Percentiles rank a stretch among this genome's conserved stretches.
Evolutionary conservation across 208 protist genomes (phyloP).

Genomic region (Trypanosoma boissoni): DNA sequence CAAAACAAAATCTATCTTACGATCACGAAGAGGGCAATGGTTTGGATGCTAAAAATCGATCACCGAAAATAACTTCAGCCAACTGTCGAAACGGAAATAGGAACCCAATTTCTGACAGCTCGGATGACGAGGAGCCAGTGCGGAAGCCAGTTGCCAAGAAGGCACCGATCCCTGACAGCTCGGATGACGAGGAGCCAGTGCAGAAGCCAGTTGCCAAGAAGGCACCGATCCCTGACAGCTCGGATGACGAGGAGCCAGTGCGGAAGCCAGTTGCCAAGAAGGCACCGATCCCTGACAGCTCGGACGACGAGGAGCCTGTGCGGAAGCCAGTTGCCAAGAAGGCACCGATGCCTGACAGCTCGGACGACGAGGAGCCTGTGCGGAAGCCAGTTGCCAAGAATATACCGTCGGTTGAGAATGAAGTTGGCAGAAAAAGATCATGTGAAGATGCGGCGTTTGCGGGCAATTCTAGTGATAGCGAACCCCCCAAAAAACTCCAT

Average conservation of each 20-base stretch:
- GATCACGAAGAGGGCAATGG: too few species aligned
- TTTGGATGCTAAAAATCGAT: too few species aligned
- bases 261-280: constrained; percentile 38
- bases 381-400: constrained; percentile 47
- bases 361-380: constrained; percentile 42
- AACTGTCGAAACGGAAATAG: too few species aligned
- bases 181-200: not conserved
- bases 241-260: constrained; percentile 53
- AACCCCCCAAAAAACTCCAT: not conserved
- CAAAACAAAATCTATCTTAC: constrained; percentile 7
- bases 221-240: constrained; percentile 41
- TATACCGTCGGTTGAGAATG: too few species aligned
- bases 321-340: constrained; percentile 35
- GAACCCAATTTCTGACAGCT: too few species aligned
- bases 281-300: constrained; percentile 19
- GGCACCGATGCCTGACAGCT: constrained; percentile 26
- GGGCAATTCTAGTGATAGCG: not conserved
- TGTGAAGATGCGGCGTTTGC: too few species aligned
- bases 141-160: not conserved
- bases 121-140: too few species aligned
- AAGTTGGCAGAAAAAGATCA: too few species aligned
- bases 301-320: constrained; percentile 20
- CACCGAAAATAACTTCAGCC: too few species aligned
- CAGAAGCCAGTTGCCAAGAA: constrained; percentile 44
- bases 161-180: not conserved